phyloP scores from a whole-genome alignment of 208 protist genomes.

The Phytomonas sp. region DNA sequence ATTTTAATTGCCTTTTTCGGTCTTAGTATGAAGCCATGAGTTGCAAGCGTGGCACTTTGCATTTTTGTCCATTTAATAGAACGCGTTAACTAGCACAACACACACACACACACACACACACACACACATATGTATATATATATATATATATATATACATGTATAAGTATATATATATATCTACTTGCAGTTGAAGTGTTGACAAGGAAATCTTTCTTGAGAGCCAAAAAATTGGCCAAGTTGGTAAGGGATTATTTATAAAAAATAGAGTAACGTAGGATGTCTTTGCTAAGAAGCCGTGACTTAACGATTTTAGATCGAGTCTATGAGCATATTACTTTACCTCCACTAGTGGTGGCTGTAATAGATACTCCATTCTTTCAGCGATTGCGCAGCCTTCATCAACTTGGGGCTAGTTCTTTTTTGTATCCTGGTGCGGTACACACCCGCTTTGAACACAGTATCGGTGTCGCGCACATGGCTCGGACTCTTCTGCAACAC shows the following conservation, averaged over 20 bases:
- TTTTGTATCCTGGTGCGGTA: slow-evolving; percentile 92
- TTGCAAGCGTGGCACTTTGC: background rate
- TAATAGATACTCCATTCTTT: slow-evolving; percentile 94
- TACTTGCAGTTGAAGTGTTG: background rate
- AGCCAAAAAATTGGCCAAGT: background rate
- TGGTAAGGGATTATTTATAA: background rate
- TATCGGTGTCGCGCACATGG: slow-evolving; percentile 93
- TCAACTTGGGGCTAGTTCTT: slow-evolving; percentile 91
- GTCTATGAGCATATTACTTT: slow-evolving; percentile 93
- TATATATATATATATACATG: background rate
- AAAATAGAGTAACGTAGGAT: slow-evolving; percentile 15
- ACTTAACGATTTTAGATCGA: slow-evolving; percentile 78
- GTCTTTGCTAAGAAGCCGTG: slow-evolving; percentile 25
- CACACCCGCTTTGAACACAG: slow-evolving; percentile 96
- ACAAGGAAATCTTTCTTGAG: background rate
- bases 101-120: background rate
- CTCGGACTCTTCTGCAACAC: slow-evolving; percentile 65
- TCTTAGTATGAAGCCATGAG: background rate
- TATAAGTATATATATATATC: slow-evolving; percentile 2
- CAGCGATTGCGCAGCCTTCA: slow-evolving; percentile 93
- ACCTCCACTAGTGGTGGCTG: slow-evolving; percentile 67
- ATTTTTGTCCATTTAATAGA: background rate
- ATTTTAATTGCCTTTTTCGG: slow-evolving; percentile 4
- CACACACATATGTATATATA: background rate
- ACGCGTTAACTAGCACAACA: background rate